Percentiles rank a stretch among this genome's conserved stretches.
Evolutionary conservation across 2,329 filamentous ascomycete species (phyloP).

Genomic region (Alternaria ventricosa): DNA sequence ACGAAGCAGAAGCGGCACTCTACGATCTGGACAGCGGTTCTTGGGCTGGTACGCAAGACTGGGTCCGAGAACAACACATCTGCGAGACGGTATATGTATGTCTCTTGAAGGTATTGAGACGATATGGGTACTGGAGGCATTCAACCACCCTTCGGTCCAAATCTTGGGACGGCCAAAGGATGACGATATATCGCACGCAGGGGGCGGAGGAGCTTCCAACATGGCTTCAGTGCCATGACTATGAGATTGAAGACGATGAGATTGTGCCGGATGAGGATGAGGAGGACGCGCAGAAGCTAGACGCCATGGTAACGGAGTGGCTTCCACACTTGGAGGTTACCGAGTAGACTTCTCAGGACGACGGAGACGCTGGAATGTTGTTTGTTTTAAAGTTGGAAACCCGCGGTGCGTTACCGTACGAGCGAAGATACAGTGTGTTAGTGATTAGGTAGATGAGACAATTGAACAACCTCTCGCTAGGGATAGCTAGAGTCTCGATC

Average conservation of each 20-base stretch:
- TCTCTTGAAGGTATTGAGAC: background rate
- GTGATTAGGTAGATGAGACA: too few relatives aligned
- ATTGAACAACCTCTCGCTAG: too few relatives aligned
- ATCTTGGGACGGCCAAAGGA: background rate
- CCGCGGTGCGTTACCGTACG: too few relatives aligned
- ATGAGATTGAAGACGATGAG: background rate
- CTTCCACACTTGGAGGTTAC: background rate
- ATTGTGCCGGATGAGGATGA: background rate
- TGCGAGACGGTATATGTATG: background rate
- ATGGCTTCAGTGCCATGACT: background rate
- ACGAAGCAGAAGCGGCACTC: background rate
- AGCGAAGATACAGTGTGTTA: too few relatives aligned
- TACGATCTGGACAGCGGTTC: background rate
- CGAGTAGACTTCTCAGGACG: too few relatives aligned
- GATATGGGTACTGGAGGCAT: background rate
- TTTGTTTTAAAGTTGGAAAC: too few relatives aligned
- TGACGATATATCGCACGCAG: background rate
- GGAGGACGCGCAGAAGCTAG: background rate
- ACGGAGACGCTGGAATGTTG: too few relatives aligned
- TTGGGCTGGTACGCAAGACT: background rate
- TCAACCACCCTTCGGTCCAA: background rate
- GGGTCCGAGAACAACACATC: background rate
- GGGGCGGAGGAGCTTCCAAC: background rate
- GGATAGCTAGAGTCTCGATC: too few relatives aligned
- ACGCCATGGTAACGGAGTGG: background rate